Evolutionary conservation across 2,329 filamentous ascomycete genomes (phyloP).

Genomic region (Blastomyces gilchristii): DNA sequence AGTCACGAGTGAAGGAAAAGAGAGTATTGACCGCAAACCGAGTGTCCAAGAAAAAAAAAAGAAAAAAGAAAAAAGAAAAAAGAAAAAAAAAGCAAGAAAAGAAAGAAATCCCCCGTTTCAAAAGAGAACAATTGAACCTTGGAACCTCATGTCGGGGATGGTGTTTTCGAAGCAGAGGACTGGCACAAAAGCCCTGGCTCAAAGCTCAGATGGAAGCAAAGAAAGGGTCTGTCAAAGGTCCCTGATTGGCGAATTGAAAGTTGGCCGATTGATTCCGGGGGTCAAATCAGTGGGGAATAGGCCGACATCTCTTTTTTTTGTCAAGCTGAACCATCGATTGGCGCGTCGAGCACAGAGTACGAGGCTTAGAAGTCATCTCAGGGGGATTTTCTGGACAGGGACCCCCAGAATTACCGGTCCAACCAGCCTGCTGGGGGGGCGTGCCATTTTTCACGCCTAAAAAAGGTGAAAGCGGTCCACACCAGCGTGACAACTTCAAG

Average conservation of each 20-base stretch:
- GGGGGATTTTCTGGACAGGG: neutral
- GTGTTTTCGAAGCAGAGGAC: neutral
- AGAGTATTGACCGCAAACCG: neutral
- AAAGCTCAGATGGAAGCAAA: neutral
- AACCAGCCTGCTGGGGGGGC: slow-evolving; percentile 3
- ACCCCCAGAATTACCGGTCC: neutral
- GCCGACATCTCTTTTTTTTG: neutral
- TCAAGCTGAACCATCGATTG: neutral
- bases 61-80: too few species aligned
- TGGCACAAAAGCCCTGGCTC: neutral
- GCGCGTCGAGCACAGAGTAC: neutral
- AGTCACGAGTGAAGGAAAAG: neutral
- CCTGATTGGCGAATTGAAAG: neutral
- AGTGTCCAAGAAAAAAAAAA: neutral
- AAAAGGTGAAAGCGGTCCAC: neutral
- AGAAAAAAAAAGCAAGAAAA: neutral
- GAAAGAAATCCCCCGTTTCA: neutral
- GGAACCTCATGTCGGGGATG: neutral
- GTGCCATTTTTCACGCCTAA: neutral
- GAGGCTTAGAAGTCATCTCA: neutral
- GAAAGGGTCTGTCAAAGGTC: neutral
- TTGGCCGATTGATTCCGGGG: neutral
- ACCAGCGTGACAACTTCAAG: neutral
- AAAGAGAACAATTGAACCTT: neutral
- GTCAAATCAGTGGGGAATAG: neutral